Conservation (phyloP, 2,329 filamentous ascomycete species). For the Colletotrichum agaves region DNA sequence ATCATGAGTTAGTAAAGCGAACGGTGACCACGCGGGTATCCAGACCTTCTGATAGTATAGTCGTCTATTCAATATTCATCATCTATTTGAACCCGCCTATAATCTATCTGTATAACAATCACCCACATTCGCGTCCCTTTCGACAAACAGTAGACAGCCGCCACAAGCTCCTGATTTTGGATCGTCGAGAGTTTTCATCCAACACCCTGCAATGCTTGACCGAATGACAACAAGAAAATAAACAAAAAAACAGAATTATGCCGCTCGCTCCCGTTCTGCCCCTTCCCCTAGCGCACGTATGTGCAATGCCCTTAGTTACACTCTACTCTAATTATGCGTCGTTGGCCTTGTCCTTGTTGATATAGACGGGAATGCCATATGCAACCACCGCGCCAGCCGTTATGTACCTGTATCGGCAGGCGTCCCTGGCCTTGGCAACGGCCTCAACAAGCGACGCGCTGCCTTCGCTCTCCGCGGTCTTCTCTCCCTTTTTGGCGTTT, state of each 20-base stretch:
- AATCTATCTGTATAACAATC: background rate
- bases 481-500: conserved; percentile 44
- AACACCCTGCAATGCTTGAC: background rate
- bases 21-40: background rate
- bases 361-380: conserved; percentile 93
- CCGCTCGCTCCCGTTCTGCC: background rate
- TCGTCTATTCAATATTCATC: background rate
- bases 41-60: background rate
- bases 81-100: too few species aligned
- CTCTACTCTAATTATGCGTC: background rate
- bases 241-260: background rate
- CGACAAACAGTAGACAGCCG: background rate
- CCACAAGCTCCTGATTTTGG: background rate
- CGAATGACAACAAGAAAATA: background rate
- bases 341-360: conserved; percentile 53
- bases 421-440: conserved; percentile 76
- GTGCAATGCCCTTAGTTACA: background rate
- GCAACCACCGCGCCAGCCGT: conserved; percentile 95
- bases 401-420: conserved; percentile 89
- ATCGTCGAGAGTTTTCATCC: background rate
- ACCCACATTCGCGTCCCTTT: background rate
- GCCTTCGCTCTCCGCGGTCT: conserved; percentile 44
- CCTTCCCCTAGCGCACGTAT: background rate
- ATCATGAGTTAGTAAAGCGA: background rate
- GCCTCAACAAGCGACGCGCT: conserved; percentile 79